Percentiles rank a stretch among this genome's conserved stretches.
phyloP scores from a whole-genome alignment of 768 basidiomycete species.

The Panaeolus cyanescens region DNA sequence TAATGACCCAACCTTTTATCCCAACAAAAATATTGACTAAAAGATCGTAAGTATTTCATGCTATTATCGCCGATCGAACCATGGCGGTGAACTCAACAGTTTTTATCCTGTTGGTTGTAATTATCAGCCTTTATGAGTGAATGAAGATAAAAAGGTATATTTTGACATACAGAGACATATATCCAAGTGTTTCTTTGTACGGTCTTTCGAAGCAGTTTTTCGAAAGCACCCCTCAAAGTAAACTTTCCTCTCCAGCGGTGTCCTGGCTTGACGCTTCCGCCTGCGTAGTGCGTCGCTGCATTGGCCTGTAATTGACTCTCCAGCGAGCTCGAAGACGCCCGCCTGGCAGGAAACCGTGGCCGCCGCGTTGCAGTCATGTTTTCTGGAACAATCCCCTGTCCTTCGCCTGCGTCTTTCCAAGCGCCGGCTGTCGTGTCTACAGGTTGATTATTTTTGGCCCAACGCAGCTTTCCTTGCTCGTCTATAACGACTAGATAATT shows the following conservation, averaged over 20 bases:
- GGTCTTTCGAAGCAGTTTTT: conserved; percentile 59
- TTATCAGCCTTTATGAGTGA: background rate
- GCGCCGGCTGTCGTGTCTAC: conserved; percentile 62
- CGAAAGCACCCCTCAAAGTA: conserved; percentile 51
- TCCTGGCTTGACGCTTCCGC: conserved; percentile 23
- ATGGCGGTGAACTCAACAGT: conserved; percentile 38
- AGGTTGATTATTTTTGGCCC: conserved; percentile 57
- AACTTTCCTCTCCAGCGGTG: conserved; percentile 44
- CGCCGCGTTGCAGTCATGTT: conserved; percentile 21
- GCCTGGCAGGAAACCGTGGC: conserved; percentile 9
- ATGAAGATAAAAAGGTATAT: conserved; percentile 3
- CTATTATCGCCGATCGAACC: background rate
- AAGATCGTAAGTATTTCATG: background rate
- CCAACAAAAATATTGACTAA: conserved; percentile 67
- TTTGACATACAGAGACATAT: conserved; percentile 59
- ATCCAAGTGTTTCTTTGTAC: conserved; percentile 68
- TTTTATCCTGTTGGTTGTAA: conserved; percentile 41
- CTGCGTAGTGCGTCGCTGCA: conserved; percentile 46
- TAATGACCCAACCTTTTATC: conserved; percentile 48
- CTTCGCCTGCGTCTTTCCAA: conserved; percentile 65
- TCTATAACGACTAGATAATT: conserved; percentile 68
- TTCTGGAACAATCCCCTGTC: conserved; percentile 52
- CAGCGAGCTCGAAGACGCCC: background rate
- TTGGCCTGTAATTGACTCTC: conserved; percentile 19
- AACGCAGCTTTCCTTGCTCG: conserved; percentile 51